Percentiles rank a stretch among this genome's conserved stretches.
These are phyloP conservation scores for Musa troglodytarum DNA, from an alignment of 176 grass and related monocot genomes.

Conservation along the genomic window DNA sequence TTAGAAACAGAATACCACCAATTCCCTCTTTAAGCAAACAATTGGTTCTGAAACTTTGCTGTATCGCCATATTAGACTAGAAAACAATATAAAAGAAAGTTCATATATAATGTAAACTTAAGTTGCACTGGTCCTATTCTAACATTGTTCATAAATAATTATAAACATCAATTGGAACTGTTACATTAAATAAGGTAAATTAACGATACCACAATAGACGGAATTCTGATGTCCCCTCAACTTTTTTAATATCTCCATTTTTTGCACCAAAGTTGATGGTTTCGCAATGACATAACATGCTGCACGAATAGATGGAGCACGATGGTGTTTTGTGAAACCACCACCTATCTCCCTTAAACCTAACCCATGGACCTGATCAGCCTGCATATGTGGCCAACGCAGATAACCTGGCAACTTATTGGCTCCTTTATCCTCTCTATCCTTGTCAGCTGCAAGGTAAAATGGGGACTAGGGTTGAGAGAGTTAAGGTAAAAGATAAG, in stretches of 20 bases:
- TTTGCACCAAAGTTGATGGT: slow-evolving; percentile 90
- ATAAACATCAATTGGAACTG: neutral
- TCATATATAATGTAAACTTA: neutral
- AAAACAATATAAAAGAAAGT: neutral
- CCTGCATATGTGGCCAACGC: slow-evolving; percentile 94
- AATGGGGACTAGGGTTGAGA: slow-evolving; percentile 4
- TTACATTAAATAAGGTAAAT: neutral
- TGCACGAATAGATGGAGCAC: slow-evolving; percentile 84
- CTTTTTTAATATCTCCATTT: slow-evolving; percentile 98
- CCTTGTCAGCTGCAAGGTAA: slow-evolving; percentile 55
- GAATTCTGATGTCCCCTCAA: slow-evolving; percentile 90
- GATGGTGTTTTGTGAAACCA: slow-evolving; percentile 80
- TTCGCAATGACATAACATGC: slow-evolving; percentile 93
- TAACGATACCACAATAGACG: slow-evolving; percentile 68
- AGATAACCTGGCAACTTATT: slow-evolving; percentile 54
- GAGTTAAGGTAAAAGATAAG: slow-evolving; percentile 4
- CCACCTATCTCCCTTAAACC: slow-evolving; percentile 91
- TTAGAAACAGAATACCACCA: neutral
- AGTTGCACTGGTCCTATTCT: neutral
- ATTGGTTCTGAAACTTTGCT: neutral
- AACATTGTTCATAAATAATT: neutral
- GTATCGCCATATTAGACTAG: neutral
- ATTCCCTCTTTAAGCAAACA: neutral
- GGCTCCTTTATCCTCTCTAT: slow-evolving; percentile 41
- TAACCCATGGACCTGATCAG: slow-evolving; percentile 84